A percentile compares a stretch with the other conserved stretches of the same genome.
Evolutionary conservation across 805 yeast genomes (phyloP).

Genomic region (Ogataea paradorogensis): DNA sequence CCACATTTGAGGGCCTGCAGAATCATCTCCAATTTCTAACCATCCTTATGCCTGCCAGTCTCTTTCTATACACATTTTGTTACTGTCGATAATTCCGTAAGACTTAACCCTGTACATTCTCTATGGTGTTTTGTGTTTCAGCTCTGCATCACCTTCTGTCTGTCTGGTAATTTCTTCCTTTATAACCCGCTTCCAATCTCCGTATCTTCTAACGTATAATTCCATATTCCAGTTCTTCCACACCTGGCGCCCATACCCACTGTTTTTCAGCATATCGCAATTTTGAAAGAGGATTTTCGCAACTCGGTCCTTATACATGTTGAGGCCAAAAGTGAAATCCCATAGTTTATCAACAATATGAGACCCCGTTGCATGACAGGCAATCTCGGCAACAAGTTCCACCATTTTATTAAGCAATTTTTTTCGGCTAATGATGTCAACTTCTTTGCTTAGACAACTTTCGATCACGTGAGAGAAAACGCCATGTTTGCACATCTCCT

Average conservation of each 20-base stretch:
- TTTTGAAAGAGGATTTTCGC: conserved; percentile 63
- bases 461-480: conserved; percentile 90
- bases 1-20: no score
- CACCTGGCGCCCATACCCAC: conserved; percentile 83
- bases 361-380: conserved; percentile 88
- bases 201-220: conserved; percentile 63
- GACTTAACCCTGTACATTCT: background rate
- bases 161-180: conserved; percentile 25
- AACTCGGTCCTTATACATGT: conserved; percentile 81
- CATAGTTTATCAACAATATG: conserved; percentile 85
- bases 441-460: conserved; percentile 48
- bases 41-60: no score
- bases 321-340: conserved; percentile 72
- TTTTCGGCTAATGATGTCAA: conserved; percentile 49
- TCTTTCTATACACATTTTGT: background rate
- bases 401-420: conserved; percentile 65
- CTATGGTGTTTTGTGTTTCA: conserved; percentile 1
- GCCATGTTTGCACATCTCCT: conserved; percentile 82
- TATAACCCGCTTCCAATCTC: conserved; percentile 75
- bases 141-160: conserved; percentile 1
- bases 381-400: conserved; percentile 50
- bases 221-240: conserved; percentile 97
- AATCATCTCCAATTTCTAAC: no score
- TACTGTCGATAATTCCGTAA: no score
- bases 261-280: conserved; percentile 71